A percentile compares a stretch with the other conserved stretches of the same genome.
Evolutionary conservation across 768 basidiomycete species (phyloP).

Genomic region (Hygrophoropsis aurantiaca): DNA sequence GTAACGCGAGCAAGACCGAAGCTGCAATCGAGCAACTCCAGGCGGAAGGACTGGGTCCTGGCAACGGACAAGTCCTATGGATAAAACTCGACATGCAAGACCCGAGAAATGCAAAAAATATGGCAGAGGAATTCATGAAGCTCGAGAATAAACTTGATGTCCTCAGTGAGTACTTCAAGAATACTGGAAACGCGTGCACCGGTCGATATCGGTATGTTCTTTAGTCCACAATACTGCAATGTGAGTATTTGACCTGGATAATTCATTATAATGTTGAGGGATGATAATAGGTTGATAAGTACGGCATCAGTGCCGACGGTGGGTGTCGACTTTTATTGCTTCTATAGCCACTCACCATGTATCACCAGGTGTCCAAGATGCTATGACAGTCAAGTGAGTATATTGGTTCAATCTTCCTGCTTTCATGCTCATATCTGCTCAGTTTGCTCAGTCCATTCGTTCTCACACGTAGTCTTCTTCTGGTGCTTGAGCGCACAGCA

Average conservation of each 20-base stretch:
- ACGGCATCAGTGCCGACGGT: slow-evolving; percentile 28
- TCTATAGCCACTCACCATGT: neutral
- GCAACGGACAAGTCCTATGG: slow-evolving; percentile 48
- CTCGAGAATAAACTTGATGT: slow-evolving; percentile 56
- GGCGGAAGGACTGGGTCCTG: slow-evolving; percentile 41
- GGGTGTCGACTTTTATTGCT: neutral
- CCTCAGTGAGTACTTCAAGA: slow-evolving; percentile 37
- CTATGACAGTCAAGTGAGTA: slow-evolving; percentile 47
- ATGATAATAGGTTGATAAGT: slow-evolving; percentile 10
- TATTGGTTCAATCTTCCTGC: neutral
- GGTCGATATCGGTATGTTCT: neutral
- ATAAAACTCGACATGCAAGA: slow-evolving; percentile 52
- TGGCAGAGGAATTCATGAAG: slow-evolving; percentile 49
- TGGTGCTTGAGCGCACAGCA: slow-evolving; percentile 51
- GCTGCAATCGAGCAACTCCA: slow-evolving; percentile 49
- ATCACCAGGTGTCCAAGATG: slow-evolving; percentile 34
- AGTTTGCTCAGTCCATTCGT: slow-evolving; percentile 55
- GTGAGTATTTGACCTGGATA: slow-evolving; percentile 28
- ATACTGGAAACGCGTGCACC: neutral
- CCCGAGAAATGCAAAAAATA: slow-evolving; percentile 43
- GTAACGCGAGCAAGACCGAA: slow-evolving; percentile 44
- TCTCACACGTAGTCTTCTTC: slow-evolving; percentile 53
- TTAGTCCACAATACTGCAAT: slow-evolving; percentile 57
- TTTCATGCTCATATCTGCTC: slow-evolving; percentile 20
- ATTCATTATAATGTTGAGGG: neutral